Percentiles rank a stretch among this genome's conserved stretches.
These are phyloP conservation scores for Exophiala mesophila DNA, from an alignment of 2,329 filamentous ascomycete genomes.

Conservation along the genomic window DNA sequence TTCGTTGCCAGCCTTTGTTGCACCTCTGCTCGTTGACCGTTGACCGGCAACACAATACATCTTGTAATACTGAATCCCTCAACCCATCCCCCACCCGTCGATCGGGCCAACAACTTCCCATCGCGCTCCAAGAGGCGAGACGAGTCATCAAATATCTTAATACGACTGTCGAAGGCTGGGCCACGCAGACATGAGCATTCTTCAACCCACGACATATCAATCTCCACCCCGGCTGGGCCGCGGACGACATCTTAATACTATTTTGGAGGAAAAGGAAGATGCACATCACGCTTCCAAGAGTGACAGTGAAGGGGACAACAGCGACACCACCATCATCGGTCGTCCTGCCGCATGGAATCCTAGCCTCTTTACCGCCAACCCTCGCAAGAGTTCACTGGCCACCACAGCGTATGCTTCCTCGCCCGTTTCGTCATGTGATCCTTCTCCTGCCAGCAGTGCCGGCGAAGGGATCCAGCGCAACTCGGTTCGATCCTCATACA, in stretches of 20 bases:
- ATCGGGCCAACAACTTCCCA: background rate
- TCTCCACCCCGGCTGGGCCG: slow-evolving; percentile 54
- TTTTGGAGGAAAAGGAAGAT: slow-evolving; percentile 53
- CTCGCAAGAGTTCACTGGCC: slow-evolving; percentile 19
- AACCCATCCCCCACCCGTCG: background rate
- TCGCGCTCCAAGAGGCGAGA: no score
- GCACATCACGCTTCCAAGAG: slow-evolving; percentile 27
- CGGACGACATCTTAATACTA: slow-evolving; percentile 57
- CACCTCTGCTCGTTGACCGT: slow-evolving; percentile 9
- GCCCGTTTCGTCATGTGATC: slow-evolving; percentile 30
- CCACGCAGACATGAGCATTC: slow-evolving; percentile 32
- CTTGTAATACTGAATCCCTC: slow-evolving; percentile 18
- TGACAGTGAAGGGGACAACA: slow-evolving; percentile 37
- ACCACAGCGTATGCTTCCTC: slow-evolving; percentile 22
- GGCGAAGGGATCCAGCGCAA: slow-evolving; percentile 58
- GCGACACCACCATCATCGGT: slow-evolving; percentile 30
- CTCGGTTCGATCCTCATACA: slow-evolving; percentile 83
- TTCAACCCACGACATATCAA: slow-evolving; percentile 48
- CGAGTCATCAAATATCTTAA: no score
- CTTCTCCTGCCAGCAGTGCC: slow-evolving; percentile 58
- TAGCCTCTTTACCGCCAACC: slow-evolving; percentile 23
- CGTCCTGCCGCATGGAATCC: slow-evolving; percentile 30
- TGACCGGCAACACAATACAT: slow-evolving; percentile 16
- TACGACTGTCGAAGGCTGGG: slow-evolving; percentile 18
- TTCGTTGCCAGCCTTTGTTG: slow-evolving; percentile 14